Percentiles rank a stretch among this genome's conserved stretches.
Evolutionary conservation across 495 filamentous ascomycete genomes (phyloP).

Genomic region (Extremus antarcticus): DNA sequence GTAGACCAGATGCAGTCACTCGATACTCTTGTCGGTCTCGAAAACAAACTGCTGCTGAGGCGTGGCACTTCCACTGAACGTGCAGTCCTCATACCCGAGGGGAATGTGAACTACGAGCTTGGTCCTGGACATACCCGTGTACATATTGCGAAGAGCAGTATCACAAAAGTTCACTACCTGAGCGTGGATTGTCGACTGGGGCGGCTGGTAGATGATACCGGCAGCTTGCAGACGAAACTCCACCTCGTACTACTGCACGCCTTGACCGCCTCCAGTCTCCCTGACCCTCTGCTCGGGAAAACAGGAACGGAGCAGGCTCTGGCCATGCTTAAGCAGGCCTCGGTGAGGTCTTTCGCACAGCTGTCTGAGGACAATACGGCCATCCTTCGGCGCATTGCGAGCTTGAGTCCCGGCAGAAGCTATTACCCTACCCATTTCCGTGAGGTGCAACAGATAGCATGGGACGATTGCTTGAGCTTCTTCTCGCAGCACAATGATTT

Average conservation of each 20-base stretch:
- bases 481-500: constrained; percentile 45
- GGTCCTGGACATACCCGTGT: background rate
- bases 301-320: constrained; percentile 57
- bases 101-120: constrained; percentile 13
- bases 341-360: constrained; percentile 39
- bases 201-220: constrained; percentile 37
- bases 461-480: constrained; percentile 35
- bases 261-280: constrained; percentile 46
- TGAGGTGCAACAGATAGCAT: constrained; percentile 40
- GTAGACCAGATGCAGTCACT: constrained; percentile 43
- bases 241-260: constrained; percentile 44
- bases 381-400: constrained; percentile 37
- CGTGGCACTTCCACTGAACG: background rate
- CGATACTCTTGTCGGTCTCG: constrained; percentile 43
- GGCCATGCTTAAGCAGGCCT: constrained; percentile 37
- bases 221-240: constrained; percentile 40
- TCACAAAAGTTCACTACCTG: constrained; percentile 28
- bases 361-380: constrained; percentile 33
- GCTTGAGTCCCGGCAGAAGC: constrained; percentile 38
- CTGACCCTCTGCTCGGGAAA: constrained; percentile 44
- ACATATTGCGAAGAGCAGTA: background rate
- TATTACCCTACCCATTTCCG: constrained; percentile 47
- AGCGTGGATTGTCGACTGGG: constrained; percentile 37
- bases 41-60: constrained; percentile 43
- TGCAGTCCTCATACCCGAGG: constrained; percentile 5